These are phyloP conservation scores for Aspergillus panamensis DNA, from an alignment of 495 filamentous ascomycete species.

Conservation along the genomic window DNA sequence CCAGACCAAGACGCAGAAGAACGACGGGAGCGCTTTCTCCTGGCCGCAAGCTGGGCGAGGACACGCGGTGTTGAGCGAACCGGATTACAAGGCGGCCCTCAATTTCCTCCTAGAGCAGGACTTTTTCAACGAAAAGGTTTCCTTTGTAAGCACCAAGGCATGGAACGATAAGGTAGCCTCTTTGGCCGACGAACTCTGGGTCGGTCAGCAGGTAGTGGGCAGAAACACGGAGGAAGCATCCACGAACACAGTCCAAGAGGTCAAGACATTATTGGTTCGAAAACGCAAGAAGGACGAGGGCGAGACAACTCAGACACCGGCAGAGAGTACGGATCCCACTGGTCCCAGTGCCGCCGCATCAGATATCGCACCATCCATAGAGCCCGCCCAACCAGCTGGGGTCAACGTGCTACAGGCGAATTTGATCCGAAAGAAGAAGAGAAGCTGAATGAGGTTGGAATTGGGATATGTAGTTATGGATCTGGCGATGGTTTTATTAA, in stretches of 20 bases:
- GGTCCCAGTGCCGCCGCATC: background rate
- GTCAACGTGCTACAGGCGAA: constrained; percentile 57
- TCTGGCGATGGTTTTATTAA: background rate
- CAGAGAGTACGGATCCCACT: constrained; percentile 14
- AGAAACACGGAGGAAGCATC: constrained; percentile 24
- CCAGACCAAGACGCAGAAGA: background rate
- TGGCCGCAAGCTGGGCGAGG: constrained; percentile 70
- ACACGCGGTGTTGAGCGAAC: constrained; percentile 63
- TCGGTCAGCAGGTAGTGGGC: constrained; percentile 56
- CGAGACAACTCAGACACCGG: constrained; percentile 12
- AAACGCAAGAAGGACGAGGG: constrained; percentile 50
- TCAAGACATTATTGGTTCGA: constrained; percentile 45
- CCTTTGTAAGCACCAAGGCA: constrained; percentile 61
- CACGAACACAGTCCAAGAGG: constrained; percentile 31
- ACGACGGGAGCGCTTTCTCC: constrained; percentile 53
- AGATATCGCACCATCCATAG: constrained; percentile 22
- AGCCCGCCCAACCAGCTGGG: constrained; percentile 24
- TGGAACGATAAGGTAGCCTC: constrained; percentile 65
- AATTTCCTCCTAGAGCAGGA: constrained; percentile 81
- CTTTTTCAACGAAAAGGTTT: constrained; percentile 69
- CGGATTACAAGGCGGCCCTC: constrained; percentile 70
- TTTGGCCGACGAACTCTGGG: constrained; percentile 50
- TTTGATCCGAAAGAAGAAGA: constrained; percentile 65
- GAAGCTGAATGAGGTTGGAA: constrained; percentile 27
- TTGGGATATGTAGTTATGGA: background rate